Evolutionary conservation across 2,329 filamentous ascomycete genomes (phyloP).

Genomic region (Trichoderma guizhouense): DNA sequence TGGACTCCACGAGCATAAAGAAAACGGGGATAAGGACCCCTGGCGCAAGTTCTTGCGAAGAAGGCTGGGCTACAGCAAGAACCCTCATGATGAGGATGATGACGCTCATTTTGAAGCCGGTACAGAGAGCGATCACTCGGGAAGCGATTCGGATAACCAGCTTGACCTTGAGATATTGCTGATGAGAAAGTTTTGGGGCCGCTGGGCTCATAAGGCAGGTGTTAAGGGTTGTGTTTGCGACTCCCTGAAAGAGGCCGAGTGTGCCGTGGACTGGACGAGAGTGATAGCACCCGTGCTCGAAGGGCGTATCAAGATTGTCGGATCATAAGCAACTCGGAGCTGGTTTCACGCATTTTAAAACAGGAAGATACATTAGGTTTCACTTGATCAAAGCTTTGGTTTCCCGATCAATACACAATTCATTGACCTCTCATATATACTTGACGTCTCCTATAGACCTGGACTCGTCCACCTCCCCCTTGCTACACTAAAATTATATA

Average conservation of each 20-base stretch:
- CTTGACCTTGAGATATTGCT: conserved; percentile 58
- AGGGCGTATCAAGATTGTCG: conserved; percentile 63
- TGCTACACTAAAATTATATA: background rate
- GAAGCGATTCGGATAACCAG: conserved; percentile 38
- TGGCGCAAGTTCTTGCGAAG: conserved; percentile 38
- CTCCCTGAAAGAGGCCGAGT: conserved; percentile 56
- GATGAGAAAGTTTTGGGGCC: conserved; percentile 65
- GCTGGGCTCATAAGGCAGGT: conserved; percentile 69
- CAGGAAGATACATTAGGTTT: background rate
- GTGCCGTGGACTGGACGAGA: conserved; percentile 71
- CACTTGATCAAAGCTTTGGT: background rate
- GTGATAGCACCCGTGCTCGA: conserved; percentile 76
- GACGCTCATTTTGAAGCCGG: conserved; percentile 41
- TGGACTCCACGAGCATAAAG: conserved; percentile 24
- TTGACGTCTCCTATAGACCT: background rate
- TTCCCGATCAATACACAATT: background rate
- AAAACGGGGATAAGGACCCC: conserved; percentile 24
- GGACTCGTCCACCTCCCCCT: background rate
- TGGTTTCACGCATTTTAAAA: background rate
- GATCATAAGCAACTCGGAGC: background rate
- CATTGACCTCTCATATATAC: background rate
- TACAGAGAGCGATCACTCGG: conserved; percentile 31
- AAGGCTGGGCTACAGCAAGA: conserved; percentile 33
- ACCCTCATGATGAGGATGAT: conserved; percentile 36
- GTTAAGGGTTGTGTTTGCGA: conserved; percentile 53